Percentiles rank a stretch among this genome's conserved stretches.
Evolutionary conservation across 371 early-diverging fungal species (phyloP).

Genomic region (Polyrhizophydium stewartii): DNA sequence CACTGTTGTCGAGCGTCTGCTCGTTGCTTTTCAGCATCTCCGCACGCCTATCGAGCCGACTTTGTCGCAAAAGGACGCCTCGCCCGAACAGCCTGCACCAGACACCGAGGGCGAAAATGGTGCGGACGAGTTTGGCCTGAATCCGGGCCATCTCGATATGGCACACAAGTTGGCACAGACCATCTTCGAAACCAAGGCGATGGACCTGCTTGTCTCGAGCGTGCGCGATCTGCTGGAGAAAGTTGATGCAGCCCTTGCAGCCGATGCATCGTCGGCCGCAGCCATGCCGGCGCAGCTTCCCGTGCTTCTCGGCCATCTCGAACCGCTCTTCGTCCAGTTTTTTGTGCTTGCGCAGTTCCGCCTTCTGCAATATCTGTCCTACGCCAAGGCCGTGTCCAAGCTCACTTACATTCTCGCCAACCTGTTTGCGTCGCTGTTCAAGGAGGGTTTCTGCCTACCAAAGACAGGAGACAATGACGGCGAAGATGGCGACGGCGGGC

Average conservation of each 20-base stretch:
- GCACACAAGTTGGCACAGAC: neutral
- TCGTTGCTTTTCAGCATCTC: constrained; percentile 29
- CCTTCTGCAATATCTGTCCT: constrained; percentile 53
- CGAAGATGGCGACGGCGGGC: constrained; percentile 48
- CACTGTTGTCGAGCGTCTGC: neutral
- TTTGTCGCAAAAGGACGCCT: constrained; percentile 31
- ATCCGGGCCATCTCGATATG: constrained; percentile 5
- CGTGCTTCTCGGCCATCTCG: constrained; percentile 6
- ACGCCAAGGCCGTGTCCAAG: constrained; percentile 52
- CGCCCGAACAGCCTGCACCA: neutral
- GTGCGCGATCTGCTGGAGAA: neutral
- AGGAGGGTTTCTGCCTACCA: constrained; percentile 79
- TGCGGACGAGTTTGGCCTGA: constrained; percentile 51
- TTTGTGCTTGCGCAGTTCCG: constrained; percentile 58
- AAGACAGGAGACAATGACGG: constrained; percentile 52
- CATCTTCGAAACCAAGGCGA: neutral
- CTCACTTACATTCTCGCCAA: constrained; percentile 51
- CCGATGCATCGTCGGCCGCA: neutral
- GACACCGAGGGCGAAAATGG: constrained; percentile 34
- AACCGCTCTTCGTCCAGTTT: constrained; percentile 59
- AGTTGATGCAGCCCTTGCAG: neutral
- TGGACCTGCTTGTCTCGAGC: neutral
- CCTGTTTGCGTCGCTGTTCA: constrained; percentile 67
- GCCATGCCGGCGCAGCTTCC: neutral
- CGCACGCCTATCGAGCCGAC: constrained; percentile 6